Evolutionary conservation across 768 basidiomycete species (phyloP).

Genomic region (Boletus huronensis): DNA sequence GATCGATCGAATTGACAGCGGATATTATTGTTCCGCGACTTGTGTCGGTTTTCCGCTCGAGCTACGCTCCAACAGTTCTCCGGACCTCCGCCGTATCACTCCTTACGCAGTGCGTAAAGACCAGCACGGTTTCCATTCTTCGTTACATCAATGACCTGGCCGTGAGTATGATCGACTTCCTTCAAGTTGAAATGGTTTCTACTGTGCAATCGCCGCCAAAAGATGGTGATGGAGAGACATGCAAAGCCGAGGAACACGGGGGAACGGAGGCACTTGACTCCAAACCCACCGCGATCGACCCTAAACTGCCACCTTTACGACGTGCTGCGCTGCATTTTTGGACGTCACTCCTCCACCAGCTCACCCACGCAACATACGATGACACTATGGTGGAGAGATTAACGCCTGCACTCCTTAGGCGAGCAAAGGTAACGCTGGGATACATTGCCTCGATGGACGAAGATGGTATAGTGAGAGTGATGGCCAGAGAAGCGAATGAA

Average conservation of each 20-base stretch:
- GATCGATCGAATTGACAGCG: slow-evolving; percentile 39
- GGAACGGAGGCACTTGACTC: slow-evolving; percentile 40
- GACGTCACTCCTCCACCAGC: slow-evolving; percentile 60
- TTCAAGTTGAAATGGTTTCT: slow-evolving; percentile 58
- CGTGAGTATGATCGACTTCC: slow-evolving; percentile 69
- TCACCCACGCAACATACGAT: slow-evolving; percentile 50
- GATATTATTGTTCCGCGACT: slow-evolving; percentile 72
- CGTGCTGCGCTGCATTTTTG: slow-evolving; percentile 87
- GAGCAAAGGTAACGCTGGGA: slow-evolving; percentile 56
- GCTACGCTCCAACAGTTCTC: slow-evolving; percentile 65
- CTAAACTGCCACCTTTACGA: slow-evolving; percentile 76
- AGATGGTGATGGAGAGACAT: slow-evolving; percentile 14
- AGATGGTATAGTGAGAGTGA: slow-evolving; percentile 66
- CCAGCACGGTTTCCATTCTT: slow-evolving; percentile 57
- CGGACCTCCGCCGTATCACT: slow-evolving; percentile 68
- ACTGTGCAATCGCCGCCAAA: slow-evolving; percentile 12
- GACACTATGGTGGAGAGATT: slow-evolving; percentile 9
- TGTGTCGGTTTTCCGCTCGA: slow-evolving; percentile 55
- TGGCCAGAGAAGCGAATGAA: slow-evolving; percentile 71
- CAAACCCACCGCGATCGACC: slow-evolving; percentile 51
- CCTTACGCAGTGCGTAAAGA: slow-evolving; percentile 68
- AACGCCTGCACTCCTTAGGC: slow-evolving; percentile 38
- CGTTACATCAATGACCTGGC: slow-evolving; percentile 61
- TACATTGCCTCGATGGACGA: slow-evolving; percentile 72
- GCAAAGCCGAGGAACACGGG: slow-evolving; percentile 5